phyloP scores from a whole-genome alignment of 768 basidiomycete genomes.

The Pleurotus platypus region DNA sequence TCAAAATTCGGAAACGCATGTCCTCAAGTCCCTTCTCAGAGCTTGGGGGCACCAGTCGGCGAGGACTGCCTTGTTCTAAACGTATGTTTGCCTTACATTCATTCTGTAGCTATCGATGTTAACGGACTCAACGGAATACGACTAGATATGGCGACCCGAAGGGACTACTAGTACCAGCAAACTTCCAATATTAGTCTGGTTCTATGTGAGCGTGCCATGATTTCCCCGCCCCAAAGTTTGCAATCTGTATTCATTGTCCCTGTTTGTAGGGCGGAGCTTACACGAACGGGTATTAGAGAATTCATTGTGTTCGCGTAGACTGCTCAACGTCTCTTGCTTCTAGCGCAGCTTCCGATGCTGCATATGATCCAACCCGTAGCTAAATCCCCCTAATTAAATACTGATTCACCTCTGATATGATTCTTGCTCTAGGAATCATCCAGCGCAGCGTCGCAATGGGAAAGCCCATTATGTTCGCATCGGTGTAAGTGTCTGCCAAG shows the following conservation, averaged over 20 bases:
- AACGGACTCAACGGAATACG: too few species aligned
- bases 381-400: neutral
- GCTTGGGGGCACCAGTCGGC: slow-evolving; percentile 29
- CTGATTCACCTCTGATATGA: neutral
- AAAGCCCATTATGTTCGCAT: slow-evolving; percentile 58
- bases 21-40: slow-evolving; percentile 30
- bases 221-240: too few species aligned
- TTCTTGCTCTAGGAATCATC: neutral
- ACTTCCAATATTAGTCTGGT: slow-evolving; percentile 14
- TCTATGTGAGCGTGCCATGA: slow-evolving; percentile 1
- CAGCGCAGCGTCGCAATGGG: slow-evolving; percentile 38
- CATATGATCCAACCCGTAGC: slow-evolving; percentile 45
- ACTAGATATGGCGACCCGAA: slow-evolving; percentile 17
- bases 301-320: neutral
- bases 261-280: neutral
- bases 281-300: slow-evolving; percentile 2
- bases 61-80: slow-evolving; percentile 44
- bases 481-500: slow-evolving; percentile 28
- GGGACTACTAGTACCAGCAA: slow-evolving; percentile 6
- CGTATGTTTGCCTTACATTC: slow-evolving; percentile 15
- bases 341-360: slow-evolving; percentile 40
- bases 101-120: neutral
- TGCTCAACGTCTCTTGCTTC: neutral
- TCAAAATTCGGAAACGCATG: slow-evolving; percentile 39
- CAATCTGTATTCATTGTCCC: neutral